These are phyloP conservation scores for Monosporascus sp. DNA, from an alignment of 2,329 filamentous ascomycete species.

Conservation along the genomic window DNA sequence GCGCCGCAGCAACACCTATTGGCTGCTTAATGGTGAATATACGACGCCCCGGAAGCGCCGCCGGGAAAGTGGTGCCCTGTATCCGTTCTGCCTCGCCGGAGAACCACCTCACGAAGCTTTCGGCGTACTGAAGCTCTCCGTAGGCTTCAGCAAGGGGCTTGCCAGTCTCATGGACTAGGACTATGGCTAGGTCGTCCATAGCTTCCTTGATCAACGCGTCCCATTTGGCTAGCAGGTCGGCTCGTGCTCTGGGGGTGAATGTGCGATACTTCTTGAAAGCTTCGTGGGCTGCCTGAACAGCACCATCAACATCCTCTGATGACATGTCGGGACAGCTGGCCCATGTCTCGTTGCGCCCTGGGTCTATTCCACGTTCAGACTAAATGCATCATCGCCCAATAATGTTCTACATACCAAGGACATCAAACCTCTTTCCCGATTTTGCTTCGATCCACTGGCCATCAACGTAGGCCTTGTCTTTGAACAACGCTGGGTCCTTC, in stretches of 20 bases:
- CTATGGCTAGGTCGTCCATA: constrained; percentile 56
- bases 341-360: constrained; percentile 35
- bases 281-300: constrained; percentile 54
- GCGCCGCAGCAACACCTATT: constrained; percentile 60
- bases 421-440: constrained; percentile 52
- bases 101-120: constrained; percentile 53
- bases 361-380: constrained; percentile 31
- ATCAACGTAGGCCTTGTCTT: constrained; percentile 46
- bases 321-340: constrained; percentile 38
- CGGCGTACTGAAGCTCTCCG: constrained; percentile 51
- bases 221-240: constrained; percentile 60
- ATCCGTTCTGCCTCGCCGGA: constrained; percentile 43
- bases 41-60: constrained; percentile 57
- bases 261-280: constrained; percentile 58
- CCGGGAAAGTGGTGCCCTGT: constrained; percentile 55
- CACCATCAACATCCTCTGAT: constrained; percentile 54
- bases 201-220: constrained; percentile 58
- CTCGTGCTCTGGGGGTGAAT: constrained; percentile 54
- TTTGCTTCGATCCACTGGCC: constrained; percentile 52
- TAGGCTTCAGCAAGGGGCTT: constrained; percentile 50
- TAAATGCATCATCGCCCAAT: neutral
- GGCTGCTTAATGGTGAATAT: constrained; percentile 72
- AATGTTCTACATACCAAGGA: constrained; percentile 36
- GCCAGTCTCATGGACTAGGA: constrained; percentile 58
- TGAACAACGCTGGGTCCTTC: constrained; percentile 49